Evolutionary conservation across 169 alveolate genomes (phyloP).

Genomic region (Eimeria praecox): DNA sequence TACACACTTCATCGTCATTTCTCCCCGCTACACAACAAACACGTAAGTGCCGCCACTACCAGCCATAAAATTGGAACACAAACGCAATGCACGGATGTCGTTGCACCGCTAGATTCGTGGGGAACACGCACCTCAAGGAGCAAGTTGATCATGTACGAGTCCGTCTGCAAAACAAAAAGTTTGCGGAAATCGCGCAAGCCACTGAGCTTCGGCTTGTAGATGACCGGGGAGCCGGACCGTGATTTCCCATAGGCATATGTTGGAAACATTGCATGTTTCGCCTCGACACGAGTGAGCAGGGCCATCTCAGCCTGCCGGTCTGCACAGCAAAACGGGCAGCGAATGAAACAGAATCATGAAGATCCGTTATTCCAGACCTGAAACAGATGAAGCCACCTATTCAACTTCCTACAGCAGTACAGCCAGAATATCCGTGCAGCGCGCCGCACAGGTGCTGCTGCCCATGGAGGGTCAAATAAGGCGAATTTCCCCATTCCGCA

Average conservation of each 20-base stretch:
- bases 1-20: background rate
- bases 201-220: conserved; percentile 40
- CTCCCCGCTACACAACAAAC: background rate
- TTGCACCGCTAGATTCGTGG: background rate
- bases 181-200: conserved; percentile 30
- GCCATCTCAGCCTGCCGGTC: conserved; percentile 24
- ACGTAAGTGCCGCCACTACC: background rate
- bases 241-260: background rate
- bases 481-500: background rate
- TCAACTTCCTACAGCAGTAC: background rate
- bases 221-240: conserved; percentile 10
- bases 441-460: background rate
- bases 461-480: background rate
- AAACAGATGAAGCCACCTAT: background rate
- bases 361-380: background rate
- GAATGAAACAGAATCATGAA: background rate
- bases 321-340: background rate
- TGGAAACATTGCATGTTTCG: background rate
- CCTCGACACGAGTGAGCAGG: conserved; percentile 28
- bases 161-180: conserved; percentile 29
- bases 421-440: background rate
- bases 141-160: conserved; percentile 25
- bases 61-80: background rate
- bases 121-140: conserved; percentile 26
- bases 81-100: background rate